Conservation (phyloP, 176 grass and related monocot species). For the Ananas comosus region DNA sequence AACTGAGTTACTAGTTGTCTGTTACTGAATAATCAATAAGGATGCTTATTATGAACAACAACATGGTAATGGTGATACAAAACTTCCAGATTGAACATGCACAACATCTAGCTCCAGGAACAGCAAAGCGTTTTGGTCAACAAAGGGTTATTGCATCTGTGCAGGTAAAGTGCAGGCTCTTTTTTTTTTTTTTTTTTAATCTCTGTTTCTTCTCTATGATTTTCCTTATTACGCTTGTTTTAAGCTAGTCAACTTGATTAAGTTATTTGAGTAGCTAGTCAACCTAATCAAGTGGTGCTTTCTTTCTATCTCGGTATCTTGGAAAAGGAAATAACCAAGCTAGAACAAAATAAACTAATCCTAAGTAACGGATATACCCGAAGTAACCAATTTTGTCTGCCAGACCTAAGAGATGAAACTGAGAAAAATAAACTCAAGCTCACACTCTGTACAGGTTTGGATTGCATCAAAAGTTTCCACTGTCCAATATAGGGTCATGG, state of each 20-base stretch:
- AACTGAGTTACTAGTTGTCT: background rate
- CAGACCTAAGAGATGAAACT: too few species aligned
- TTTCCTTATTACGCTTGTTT: background rate
- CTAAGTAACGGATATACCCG: too few species aligned
- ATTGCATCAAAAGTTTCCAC: too few species aligned
- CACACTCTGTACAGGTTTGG: too few species aligned
- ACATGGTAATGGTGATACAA: background rate
- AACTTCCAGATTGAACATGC: constrained; percentile 82
- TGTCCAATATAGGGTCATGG: background rate
- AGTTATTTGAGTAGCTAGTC: too few species aligned
- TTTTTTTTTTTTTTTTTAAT: too few species aligned
- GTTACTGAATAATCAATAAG: background rate
- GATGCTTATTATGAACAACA: background rate
- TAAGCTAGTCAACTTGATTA: constrained; percentile 1
- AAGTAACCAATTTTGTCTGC: too few species aligned
- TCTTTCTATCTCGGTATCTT: too few species aligned
- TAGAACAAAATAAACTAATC: too few species aligned
- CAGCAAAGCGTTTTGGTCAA: constrained; percentile 57
- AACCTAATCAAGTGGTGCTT: too few species aligned
- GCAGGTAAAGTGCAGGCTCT: constrained; percentile 35
- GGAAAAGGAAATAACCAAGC: too few species aligned
- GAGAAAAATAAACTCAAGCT: too few species aligned
- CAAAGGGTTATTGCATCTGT: constrained; percentile 69
- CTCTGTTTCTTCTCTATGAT: background rate
- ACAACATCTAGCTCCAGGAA: constrained; percentile 61